Percentiles rank a stretch among this genome's conserved stretches.
Evolutionary conservation across 2,329 filamentous ascomycete genomes (phyloP).

Genomic region (Zasmidium angulare): DNA sequence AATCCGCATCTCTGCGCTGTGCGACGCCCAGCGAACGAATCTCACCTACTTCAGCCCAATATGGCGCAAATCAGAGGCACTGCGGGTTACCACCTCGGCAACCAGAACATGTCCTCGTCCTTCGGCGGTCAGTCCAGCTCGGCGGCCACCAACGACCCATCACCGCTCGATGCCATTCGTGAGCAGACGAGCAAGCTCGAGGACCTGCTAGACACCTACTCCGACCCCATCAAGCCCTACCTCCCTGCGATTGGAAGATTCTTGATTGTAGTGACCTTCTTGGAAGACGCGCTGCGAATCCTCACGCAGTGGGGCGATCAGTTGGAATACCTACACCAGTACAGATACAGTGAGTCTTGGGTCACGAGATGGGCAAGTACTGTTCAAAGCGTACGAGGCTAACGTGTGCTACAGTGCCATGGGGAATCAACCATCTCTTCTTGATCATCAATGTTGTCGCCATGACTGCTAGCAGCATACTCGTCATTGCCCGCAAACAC

Average conservation of each 20-base stretch:
- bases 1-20: neutral
- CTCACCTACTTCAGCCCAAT: slow-evolving; percentile 18
- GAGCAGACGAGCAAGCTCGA: slow-evolving; percentile 98
- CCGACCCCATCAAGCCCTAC: slow-evolving; percentile 95
- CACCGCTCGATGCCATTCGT: slow-evolving; percentile 82
- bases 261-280: slow-evolving; percentile 95
- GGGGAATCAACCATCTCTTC: slow-evolving; percentile 87
- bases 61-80: slow-evolving; percentile 63
- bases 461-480: slow-evolving; percentile 73
- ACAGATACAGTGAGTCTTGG: slow-evolving; percentile 76
- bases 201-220: slow-evolving; percentile 80
- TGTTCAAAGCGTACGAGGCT: too few relatives aligned
- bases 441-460: slow-evolving; percentile 84
- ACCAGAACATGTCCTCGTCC: slow-evolving; percentile 57
- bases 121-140: slow-evolving; percentile 48
- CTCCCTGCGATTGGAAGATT: slow-evolving; percentile 94
- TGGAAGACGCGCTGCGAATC: slow-evolving; percentile 94
- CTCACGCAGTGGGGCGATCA: slow-evolving; percentile 97
- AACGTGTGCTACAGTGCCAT: slow-evolving; percentile 64
- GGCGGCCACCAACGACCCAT: slow-evolving; percentile 67
- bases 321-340: slow-evolving; percentile 87
- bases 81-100: slow-evolving; percentile 79
- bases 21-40: neutral
- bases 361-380: neutral
- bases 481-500: slow-evolving; percentile 90